Evolutionary conservation across 1,284 basidiomycete genomes (phyloP), one percentile per base, ranked within the genome.

Genomic region (Mixia osmundae): DNA sequence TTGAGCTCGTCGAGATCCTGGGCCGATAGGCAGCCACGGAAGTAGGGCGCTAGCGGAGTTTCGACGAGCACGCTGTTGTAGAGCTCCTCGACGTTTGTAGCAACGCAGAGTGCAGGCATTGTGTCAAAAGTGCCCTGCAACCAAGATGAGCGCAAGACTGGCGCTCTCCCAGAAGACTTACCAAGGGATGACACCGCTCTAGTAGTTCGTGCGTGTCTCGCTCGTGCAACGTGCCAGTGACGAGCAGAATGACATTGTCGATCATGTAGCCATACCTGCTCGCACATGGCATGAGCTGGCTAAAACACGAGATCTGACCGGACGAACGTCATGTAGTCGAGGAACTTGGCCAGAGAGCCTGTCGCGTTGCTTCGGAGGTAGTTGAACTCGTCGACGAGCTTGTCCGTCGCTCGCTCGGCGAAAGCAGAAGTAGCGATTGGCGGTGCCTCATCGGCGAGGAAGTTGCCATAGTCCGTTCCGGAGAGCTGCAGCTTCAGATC

Each of bases 31-130:
- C 87, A 94, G 50, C 85, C 76, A 25, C 80, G 72, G 68, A 99
- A 99, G 62, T 97, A 99, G 3, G 85, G 80, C 1, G 91, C 87
- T 19, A 99, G 62, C 1, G 91, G 89, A 2, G 91, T 97, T 61
- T 99, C 91, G 22, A 97, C 85, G 25, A 99, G 66, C 3, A 94
- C 91, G 42, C 76, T 83, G 49, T 91, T 83, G 58, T 89, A 97
- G 36, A 99, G 64, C 56, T 99, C 91, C 57, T 97, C 91, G n/a
- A 95, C 85, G 50, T 89, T 99, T 20, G 85, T 94, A 4, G 91
- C 89, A 3, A 95, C 89, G 51, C 87, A 95, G n/a, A 99, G 64
- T 1, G 89, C 91, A 3, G 89, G 87, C 79, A 99, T 89, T 3
- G 87, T 89, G 53, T 99, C 91, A 51, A 99, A 99, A 28, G 83